A percentile compares a stretch with the other conserved stretches of the same genome.
These are phyloP conservation scores for Dichomitus squalens DNA, from an alignment of 1,284 basidiomycete species.

Conservation along the genomic window DNA sequence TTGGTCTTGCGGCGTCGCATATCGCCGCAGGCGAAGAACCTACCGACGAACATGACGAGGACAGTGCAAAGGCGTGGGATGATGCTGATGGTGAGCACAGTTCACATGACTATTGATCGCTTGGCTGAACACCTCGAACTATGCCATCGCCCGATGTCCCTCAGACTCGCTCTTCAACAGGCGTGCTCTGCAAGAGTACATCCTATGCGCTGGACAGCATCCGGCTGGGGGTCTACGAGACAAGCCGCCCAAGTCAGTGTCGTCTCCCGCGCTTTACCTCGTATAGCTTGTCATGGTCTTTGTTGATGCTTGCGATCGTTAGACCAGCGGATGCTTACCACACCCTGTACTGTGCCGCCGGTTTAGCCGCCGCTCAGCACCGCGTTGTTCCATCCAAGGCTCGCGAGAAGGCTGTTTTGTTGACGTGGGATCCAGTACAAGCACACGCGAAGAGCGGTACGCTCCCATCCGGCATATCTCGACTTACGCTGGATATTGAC, in stretches of 20 bases:
- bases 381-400: slow-evolving; percentile 55
- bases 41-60: slow-evolving; percentile 35
- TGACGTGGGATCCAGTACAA: slow-evolving; percentile 43
- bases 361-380: slow-evolving; percentile 88
- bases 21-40: slow-evolving; percentile 26
- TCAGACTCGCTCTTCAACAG: slow-evolving; percentile 59
- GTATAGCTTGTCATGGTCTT: background rate
- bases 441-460: slow-evolving; percentile 33
- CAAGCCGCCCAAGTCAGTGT: slow-evolving; percentile 88
- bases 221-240: slow-evolving; percentile 87
- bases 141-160: background rate
- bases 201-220: slow-evolving; percentile 86
- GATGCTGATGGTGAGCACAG: slow-evolving; percentile 61
- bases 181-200: slow-evolving; percentile 84
- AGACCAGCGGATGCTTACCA: slow-evolving; percentile 88
- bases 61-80: slow-evolving; percentile 45
- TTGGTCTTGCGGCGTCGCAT: slow-evolving; percentile 24
- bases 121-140: background rate
- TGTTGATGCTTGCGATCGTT: background rate
- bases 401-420: slow-evolving; percentile 44
- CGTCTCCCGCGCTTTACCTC: background rate
- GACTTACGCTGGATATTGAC: background rate
- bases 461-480: slow-evolving; percentile 3
- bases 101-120: background rate
- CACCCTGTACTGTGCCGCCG: slow-evolving; percentile 88